Percentiles rank a stretch among this genome's conserved stretches.
These are phyloP conservation scores for Diddensiella caesifluorescens DNA, from an alignment of 805 yeast genomes.

Conservation along the genomic window DNA sequence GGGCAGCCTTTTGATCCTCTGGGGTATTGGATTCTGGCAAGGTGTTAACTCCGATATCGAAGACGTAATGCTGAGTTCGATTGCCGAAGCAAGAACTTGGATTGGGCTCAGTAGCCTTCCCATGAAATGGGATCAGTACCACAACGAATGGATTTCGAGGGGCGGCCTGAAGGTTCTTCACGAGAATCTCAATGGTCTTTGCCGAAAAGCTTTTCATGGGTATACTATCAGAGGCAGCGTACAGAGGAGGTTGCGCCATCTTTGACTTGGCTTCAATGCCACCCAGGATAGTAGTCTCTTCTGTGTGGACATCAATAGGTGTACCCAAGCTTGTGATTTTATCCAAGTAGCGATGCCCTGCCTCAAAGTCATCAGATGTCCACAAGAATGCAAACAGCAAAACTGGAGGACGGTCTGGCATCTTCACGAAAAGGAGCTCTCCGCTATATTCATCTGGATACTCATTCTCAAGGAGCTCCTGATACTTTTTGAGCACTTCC, in stretches of 20 bases:
- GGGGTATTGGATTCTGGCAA: too few species aligned
- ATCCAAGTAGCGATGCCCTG: background rate
- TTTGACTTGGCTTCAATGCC: too few species aligned
- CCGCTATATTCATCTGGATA: conserved; percentile 2
- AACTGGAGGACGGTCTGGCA: background rate
- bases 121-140: too few species aligned
- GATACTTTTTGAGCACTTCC: background rate
- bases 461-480: background rate
- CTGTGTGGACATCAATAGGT: background rate
- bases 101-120: background rate
- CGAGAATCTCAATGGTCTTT: too few species aligned
- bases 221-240: too few species aligned
- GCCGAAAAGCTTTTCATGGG: too few species aligned
- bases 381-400: background rate
- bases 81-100: background rate
- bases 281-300: too few species aligned
- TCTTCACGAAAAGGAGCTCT: background rate
- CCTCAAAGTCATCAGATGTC: background rate
- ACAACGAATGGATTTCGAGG: too few species aligned
- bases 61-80: background rate
- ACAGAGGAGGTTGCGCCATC: too few species aligned
- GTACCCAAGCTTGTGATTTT: background rate
- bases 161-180: too few species aligned
- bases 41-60: too few species aligned
- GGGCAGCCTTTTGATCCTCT: too few species aligned